A percentile compares a stretch with the other conserved stretches of the same genome.
These are phyloP conservation scores for Casuarina cunninghamiana DNA, from an alignment of 306 rosid species.

Conservation along the genomic window DNA sequence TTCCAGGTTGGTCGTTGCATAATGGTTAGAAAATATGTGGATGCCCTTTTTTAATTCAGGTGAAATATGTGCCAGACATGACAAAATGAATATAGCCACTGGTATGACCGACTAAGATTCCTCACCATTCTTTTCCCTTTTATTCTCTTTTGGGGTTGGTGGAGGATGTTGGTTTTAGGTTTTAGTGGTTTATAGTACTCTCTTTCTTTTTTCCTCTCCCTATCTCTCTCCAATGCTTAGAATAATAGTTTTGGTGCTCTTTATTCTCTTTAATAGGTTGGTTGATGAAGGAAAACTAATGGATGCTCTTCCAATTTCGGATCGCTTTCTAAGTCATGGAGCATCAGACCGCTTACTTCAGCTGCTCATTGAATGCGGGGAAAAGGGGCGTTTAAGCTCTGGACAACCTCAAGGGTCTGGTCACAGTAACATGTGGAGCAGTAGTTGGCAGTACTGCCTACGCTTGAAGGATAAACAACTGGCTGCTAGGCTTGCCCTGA, in stretches of 20 bases:
- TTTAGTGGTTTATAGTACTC: slow-evolving; percentile 17
- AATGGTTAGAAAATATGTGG: neutral
- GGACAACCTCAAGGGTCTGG: slow-evolving; percentile 63
- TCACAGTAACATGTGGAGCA: slow-evolving; percentile 63
- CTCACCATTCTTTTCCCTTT: neutral
- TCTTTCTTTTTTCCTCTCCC: neutral
- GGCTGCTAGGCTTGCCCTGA: slow-evolving; percentile 90
- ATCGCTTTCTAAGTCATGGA: slow-evolving; percentile 95
- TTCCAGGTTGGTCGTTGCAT: neutral
- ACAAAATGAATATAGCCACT: neutral
- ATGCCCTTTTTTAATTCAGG: neutral
- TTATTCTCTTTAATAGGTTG: slow-evolving; percentile 46
- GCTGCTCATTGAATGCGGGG: slow-evolving; percentile 74
- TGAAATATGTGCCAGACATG: neutral
- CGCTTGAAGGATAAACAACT: slow-evolving; percentile 87
- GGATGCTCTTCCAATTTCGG: slow-evolving; percentile 98
- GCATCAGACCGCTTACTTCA: slow-evolving; percentile 87
- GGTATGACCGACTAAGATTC: neutral
- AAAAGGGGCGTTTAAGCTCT: slow-evolving; percentile 57
- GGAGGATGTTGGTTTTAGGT: neutral
- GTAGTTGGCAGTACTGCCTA: slow-evolving; percentile 97
- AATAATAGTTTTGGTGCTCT: slow-evolving; percentile 9
- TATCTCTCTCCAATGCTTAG: slow-evolving; percentile 18
- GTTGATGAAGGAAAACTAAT: slow-evolving; percentile 85
- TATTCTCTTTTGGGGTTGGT: neutral